Percentiles rank a stretch among this genome's conserved stretches.
Evolutionary conservation across 148 eudicot species (phyloP).

Genomic region (Chenopodium formosanum): DNA sequence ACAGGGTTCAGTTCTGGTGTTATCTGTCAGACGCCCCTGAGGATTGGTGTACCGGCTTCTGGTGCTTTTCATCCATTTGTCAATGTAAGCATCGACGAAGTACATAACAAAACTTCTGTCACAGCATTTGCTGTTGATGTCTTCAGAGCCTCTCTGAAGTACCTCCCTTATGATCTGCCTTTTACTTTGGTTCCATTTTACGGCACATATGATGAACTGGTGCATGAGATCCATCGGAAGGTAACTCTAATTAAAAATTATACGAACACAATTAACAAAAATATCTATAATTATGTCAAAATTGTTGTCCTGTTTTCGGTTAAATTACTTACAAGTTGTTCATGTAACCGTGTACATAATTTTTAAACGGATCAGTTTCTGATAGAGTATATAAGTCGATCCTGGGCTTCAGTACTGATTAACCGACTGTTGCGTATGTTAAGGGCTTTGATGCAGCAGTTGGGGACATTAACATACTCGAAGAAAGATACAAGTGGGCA

Average conservation of each 20-base stretch:
- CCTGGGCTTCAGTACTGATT: no score
- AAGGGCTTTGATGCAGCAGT: conserved; percentile 17
- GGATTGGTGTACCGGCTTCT: conserved; percentile 39
- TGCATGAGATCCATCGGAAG: conserved; percentile 32
- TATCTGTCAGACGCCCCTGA: conserved; percentile 29
- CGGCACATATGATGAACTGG: conserved; percentile 39
- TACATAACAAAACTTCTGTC: conserved; percentile 24
- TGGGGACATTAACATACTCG: conserved; percentile 27
- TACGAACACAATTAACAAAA: no score
- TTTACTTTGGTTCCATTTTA: conserved; percentile 35
- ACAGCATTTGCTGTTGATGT: conserved; percentile 45
- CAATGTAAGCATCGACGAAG: conserved; percentile 28
- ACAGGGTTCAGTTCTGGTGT: conserved; percentile 29
- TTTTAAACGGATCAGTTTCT: no score
- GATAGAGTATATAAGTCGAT: no score
- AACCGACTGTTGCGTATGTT: no score
- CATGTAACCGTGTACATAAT: no score
- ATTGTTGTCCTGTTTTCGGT: no score
- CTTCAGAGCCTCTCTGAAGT: conserved; percentile 35
- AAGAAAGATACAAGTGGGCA: conserved; percentile 28
- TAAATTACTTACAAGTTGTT: no score
- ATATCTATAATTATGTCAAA: no score
- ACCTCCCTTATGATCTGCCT: conserved; percentile 32
- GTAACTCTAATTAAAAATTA: conserved; percentile 3
- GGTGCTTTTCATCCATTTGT: conserved; percentile 48